phyloP scores from a whole-genome alignment of 768 basidiomycete species.

The Coprinopsis marcescibilis region DNA sequence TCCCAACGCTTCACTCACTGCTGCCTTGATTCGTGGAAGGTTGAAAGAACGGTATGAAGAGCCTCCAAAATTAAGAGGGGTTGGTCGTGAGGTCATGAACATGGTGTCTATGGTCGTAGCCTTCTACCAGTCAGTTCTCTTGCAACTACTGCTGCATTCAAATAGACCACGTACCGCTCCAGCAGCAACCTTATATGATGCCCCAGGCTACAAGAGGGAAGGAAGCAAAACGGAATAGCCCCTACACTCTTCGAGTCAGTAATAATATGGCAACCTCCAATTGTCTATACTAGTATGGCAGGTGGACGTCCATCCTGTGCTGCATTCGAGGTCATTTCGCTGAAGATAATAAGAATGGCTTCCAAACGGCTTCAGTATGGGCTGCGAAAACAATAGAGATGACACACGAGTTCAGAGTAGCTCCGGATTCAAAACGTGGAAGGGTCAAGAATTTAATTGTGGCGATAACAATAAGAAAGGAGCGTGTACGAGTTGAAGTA shows the following conservation, averaged over 20 bases:
- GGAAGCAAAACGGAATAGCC: background rate
- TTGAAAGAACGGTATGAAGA: conserved; percentile 3
- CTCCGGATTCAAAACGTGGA: too few species aligned
- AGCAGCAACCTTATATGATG: background rate
- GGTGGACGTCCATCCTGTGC: too few species aligned
- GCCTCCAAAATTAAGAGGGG: background rate
- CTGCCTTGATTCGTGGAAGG: conserved; percentile 10
- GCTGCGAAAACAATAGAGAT: background rate
- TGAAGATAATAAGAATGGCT: too few species aligned
- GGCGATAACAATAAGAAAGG: background rate
- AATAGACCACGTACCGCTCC: background rate
- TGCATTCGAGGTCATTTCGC: too few species aligned
- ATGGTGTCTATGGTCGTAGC: background rate
- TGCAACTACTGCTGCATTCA: background rate
- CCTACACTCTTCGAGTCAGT: background rate
- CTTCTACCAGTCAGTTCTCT: background rate
- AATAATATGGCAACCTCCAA: background rate
- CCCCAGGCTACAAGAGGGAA: background rate
- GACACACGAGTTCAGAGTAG: background rate
- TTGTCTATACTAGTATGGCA: too few species aligned
- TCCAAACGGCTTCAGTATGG: background rate
- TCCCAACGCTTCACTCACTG: background rate
- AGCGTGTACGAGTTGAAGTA: background rate
- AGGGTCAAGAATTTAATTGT: background rate
- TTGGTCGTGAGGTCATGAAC: conserved; percentile 5